A percentile compares a stretch with the other conserved stretches of the same genome.
These are phyloP conservation scores for Linnemannia schmuckeri DNA, from an alignment of 192 early-diverging fungal species.

Conservation along the genomic window DNA sequence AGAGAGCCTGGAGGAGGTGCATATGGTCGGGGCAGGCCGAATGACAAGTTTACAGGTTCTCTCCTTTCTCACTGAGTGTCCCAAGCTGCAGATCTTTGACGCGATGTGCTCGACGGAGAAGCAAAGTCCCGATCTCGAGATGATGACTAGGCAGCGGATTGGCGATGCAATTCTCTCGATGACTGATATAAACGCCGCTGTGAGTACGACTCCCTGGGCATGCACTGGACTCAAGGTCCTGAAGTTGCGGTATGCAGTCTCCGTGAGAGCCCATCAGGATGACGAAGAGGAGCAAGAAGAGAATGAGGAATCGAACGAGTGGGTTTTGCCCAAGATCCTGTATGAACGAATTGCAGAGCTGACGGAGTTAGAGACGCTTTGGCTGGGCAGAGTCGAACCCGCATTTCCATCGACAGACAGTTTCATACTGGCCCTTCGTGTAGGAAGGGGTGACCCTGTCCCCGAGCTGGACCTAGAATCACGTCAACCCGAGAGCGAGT, in stretches of 20 bases:
- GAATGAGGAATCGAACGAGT: neutral
- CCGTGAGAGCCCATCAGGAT: neutral
- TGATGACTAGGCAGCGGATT: neutral
- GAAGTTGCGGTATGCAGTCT: neutral
- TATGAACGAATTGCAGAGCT: slow-evolving; percentile 8
- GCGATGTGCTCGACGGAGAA: neutral
- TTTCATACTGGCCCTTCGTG: neutral
- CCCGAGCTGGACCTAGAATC: neutral
- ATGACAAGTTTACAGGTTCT: neutral
- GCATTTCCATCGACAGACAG: neutral
- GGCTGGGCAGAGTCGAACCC: slow-evolving; percentile 4
- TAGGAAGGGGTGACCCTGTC: neutral
- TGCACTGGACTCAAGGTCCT: neutral
- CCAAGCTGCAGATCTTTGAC: slow-evolving; percentile 4
- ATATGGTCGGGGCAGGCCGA: neutral
- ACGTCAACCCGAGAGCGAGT: neutral
- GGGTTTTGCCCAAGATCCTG: neutral
- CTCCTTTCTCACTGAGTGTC: neutral
- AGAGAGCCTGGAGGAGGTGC: slow-evolving; percentile 8
- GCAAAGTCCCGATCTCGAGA: neutral
- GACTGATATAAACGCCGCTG: neutral
- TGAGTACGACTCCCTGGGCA: neutral
- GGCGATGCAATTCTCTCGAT: neutral
- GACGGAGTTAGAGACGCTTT: neutral
- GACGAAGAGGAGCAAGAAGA: neutral